Conservation (phyloP, 2,329 filamentous ascomycete genomes). For the Aspergillus hortae region DNA sequence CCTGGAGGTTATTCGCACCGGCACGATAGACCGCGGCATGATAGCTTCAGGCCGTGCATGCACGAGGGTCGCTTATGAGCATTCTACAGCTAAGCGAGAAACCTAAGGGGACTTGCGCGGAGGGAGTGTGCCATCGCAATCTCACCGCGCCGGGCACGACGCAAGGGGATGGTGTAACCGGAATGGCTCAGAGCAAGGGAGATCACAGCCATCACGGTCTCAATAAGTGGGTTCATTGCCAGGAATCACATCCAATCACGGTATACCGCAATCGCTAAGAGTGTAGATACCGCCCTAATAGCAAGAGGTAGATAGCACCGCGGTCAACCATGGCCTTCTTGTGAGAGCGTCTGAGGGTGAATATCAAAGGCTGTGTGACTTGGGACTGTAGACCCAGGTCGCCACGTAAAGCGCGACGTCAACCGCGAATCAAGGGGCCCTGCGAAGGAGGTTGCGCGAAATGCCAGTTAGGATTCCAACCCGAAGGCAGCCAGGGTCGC, state of each 20-base stretch:
- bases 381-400: background rate
- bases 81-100: background rate
- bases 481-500: slow-evolving; percentile 5
- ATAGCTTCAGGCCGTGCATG: background rate
- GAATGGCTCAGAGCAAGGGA: slow-evolving; percentile 8
- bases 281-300: too few relatives aligned
- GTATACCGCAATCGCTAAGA: too few relatives aligned
- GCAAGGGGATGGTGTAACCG: slow-evolving; percentile 4
- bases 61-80: background rate
- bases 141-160: background rate
- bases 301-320: too few relatives aligned
- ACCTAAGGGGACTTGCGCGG: background rate
- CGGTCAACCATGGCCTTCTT: too few relatives aligned
- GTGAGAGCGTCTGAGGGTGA: too few relatives aligned
- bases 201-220: background rate
- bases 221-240: background rate
- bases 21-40: background rate
- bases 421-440: background rate
- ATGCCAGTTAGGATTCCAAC: background rate
- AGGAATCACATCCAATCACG: background rate
- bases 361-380: too few relatives aligned
- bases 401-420: background rate
- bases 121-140: background rate
- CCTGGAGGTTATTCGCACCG: background rate
- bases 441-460: background rate